Evolutionary conservation across 495 filamentous ascomycete genomes (phyloP), one percentile per base, ranked within the genome.

Genomic region (Aspergillus nidulans): DNA sequence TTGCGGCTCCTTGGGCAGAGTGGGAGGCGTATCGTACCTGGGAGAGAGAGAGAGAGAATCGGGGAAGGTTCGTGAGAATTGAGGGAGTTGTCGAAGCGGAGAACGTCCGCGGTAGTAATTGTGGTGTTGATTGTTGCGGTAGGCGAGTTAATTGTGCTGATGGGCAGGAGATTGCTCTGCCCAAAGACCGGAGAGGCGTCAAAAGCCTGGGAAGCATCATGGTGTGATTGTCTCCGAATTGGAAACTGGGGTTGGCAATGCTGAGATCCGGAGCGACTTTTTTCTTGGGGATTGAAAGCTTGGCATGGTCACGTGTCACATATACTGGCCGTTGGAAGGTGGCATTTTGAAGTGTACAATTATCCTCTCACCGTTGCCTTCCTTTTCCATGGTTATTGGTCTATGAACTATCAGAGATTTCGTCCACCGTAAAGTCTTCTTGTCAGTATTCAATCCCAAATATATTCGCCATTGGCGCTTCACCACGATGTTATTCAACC

Each of bases 1-100:
- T 95, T 69, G 92, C 92, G 49, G 89, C 84, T 63, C 90, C 90
- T 78, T 96, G 89, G 24, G 89, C 72, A 67, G 88, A 86, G 77
- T 96, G 90, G 2, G 88, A 84, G 59, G 95, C 92, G 71, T 91
- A 78, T 63, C 94, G 80, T 53, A 81, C 63, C 66, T 77, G 60
- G 43, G 73, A 61, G 51, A 68, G 59, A 39, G 74, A 61, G 53
- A 69, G 63, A 57, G 67, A 34, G 30, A 34, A 34, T 34, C 30
- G 65, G 46, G 65, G 58, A 59, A 65, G 63, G 18, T 63, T 26
- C 60, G 46, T 59, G 64, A 63, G 36, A 36, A 30, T 52, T 52
- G 58, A 70, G 64, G 44, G 61, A 16, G 58, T 42, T 42, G 64
- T 20, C 49, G 76, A 53, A 51, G 62, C 77, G 59, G 65, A 69